Evolutionary conservation across 2,329 filamentous ascomycete genomes (phyloP).

Genomic region (Emergomyces pasteurianus): DNA sequence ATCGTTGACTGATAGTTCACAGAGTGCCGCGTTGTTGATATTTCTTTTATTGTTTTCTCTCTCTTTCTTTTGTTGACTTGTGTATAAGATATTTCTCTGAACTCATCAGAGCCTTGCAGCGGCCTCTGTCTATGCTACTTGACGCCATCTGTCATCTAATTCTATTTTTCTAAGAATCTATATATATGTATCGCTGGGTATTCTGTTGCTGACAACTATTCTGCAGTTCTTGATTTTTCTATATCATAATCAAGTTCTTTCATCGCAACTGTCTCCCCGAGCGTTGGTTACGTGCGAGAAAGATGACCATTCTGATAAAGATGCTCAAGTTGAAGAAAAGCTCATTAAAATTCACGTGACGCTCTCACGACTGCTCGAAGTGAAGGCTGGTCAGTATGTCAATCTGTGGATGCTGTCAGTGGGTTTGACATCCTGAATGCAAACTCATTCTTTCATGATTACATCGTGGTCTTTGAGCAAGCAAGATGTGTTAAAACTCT

Average conservation of each 20-base stretch:
- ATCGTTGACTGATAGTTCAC: constrained; percentile 6
- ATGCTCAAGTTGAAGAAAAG: constrained; percentile 4
- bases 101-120: constrained; percentile 13
- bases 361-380: constrained; percentile 12
- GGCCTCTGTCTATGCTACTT: constrained; percentile 14
- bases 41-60: constrained; percentile 13
- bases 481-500: constrained; percentile 20
- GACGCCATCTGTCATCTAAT: constrained; percentile 12
- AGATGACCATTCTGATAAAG: background rate
- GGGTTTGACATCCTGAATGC: constrained; percentile 15
- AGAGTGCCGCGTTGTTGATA: constrained; percentile 11
- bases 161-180: constrained; percentile 10
- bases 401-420: constrained; percentile 19
- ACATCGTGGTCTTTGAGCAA: constrained; percentile 16
- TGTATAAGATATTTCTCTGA: constrained; percentile 18
- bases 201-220: constrained; percentile 11
- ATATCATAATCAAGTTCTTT: constrained; percentile 15
- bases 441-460: constrained; percentile 18
- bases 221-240: constrained; percentile 13
- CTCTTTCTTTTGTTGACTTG: constrained; percentile 12
- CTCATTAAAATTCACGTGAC: constrained; percentile 12
- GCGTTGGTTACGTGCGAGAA: constrained; percentile 10
- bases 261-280: constrained; percentile 10
- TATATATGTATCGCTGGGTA: constrained; percentile 11
- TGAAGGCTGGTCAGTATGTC: constrained; percentile 19